Percentiles rank a stretch among this genome's conserved stretches.
These are phyloP conservation scores for Lolium rigidum DNA, from an alignment of 176 grass and related monocot genomes.

Conservation along the genomic window DNA sequence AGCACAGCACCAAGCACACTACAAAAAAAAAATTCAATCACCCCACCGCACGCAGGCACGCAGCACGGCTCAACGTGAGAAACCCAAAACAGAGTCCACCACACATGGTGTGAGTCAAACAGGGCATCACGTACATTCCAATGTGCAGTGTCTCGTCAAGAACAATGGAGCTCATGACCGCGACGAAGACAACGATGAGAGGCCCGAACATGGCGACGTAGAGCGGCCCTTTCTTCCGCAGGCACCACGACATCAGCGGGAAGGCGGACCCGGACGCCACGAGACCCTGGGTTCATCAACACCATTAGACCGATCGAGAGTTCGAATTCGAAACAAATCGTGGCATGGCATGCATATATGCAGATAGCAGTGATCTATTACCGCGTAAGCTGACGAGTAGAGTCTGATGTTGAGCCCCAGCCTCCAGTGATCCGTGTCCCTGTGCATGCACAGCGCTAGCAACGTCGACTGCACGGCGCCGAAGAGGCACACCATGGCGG, in stretches of 20 bases:
- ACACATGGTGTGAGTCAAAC: neutral
- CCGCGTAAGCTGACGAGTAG: constrained; percentile 48
- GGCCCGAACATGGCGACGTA: constrained; percentile 70
- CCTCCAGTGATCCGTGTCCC: constrained; percentile 43
- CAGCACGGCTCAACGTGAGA: neutral
- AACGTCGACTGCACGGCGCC: constrained; percentile 47
- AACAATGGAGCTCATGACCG: constrained; percentile 51
- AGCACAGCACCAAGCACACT: constrained; percentile 48
- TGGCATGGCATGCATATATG: neutral
- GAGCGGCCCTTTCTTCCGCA: constrained; percentile 57
- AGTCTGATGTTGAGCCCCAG: constrained; percentile 59
- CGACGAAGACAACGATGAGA: constrained; percentile 58
- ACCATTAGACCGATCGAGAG: neutral
- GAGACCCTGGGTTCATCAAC: constrained; percentile 42
- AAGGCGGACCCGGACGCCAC: constrained; percentile 52
- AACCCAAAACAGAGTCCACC: neutral
- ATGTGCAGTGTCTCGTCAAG: constrained; percentile 59
- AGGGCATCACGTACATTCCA: constrained; percentile 42
- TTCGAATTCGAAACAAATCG: neutral
- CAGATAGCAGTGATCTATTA: constrained; percentile 4
- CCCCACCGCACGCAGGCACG: neutral
- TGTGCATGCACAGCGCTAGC: constrained; percentile 46
- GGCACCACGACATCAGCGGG: constrained; percentile 66
- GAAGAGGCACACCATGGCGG: constrained; percentile 58
- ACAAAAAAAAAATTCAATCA: neutral